Evolutionary conservation across 2,329 filamentous ascomycete species (phyloP), one percentile per base, ranked within the genome.

Genomic region (Aureobasidium vineae): DNA sequence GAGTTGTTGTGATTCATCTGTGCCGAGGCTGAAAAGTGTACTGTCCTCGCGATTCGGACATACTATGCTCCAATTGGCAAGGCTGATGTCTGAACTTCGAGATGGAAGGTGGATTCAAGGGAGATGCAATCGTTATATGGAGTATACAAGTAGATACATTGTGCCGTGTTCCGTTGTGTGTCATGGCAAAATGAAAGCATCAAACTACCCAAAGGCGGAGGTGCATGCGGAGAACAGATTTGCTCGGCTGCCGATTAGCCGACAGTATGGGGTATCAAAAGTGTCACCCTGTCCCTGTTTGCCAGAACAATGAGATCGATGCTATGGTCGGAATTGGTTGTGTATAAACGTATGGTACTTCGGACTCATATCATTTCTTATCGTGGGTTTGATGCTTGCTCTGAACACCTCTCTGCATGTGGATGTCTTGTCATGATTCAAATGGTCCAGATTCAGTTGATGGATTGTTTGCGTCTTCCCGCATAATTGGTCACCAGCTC

Each of bases 1-100:
- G 43, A 6, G 15, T 63, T 63, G 47, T 53, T 63, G 38, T 63
- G 23, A 26, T 63, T 63, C 60, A 63, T 63, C 23, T 52, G 23
- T 43, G 7, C 33, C 33, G 47, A 23, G 36, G 19, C 10, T 23
- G 28, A 31, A 38, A n/a, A 16, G 28, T 28, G n/a, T 28, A 15
- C 47, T 31, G 31, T 49, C 45, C 45, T 28, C 45, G 28, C 31
- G 2, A 16, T 16, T 4, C 11, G 31, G 7, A 23, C 56, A 60
- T 60, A 15, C 59, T 33, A 33, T 40, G 15, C n/a, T 40, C n/a
- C n/a, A 36, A 28, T 49, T 26, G 10, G 40, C 8, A 28, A 40
- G 2, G 6, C 5, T 4, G 13, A 49, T 10, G n/a, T 33, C 8
- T 49, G 5, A n/a, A 49, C 4, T 21, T 13, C 16, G 38, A 41